Conservation (phyloP, 192 early-diverging fungal species). For the Backusella macrospora region DNA sequence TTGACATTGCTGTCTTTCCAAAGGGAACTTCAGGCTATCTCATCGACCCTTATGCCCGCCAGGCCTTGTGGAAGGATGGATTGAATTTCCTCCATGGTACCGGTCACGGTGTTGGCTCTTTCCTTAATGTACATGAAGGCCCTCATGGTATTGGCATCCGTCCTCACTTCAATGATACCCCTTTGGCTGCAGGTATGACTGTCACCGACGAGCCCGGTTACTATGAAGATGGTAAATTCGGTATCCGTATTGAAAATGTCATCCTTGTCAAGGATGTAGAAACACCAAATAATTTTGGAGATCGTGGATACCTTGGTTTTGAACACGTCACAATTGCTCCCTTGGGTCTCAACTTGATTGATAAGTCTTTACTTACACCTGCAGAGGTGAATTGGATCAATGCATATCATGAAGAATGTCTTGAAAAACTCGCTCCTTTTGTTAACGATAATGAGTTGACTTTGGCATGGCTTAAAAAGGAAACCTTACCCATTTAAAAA, state of each 20-base stretch:
- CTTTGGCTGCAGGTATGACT: conserved; percentile 89
- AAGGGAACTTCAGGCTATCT: conserved; percentile 77
- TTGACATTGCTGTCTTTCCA: conserved; percentile 90
- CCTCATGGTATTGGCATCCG: conserved; percentile 93
- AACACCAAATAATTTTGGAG: conserved; percentile 85
- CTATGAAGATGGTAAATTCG: conserved; percentile 96
- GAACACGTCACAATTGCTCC: conserved; percentile 92
- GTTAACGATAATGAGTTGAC: conserved; percentile 67
- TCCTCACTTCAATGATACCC: conserved; percentile 70
- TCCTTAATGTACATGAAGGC: conserved; percentile 94
- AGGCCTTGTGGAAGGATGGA: conserved; percentile 88
- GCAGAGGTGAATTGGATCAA: conserved; percentile 89
- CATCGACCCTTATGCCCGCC: conserved; percentile 88
- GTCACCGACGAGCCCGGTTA: conserved; percentile 98
- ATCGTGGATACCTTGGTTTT: conserved; percentile 81
- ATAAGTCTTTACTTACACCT: conserved; percentile 65
- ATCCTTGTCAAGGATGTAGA: conserved; percentile 75
- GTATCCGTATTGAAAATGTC: conserved; percentile 97
- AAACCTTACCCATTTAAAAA: conserved; percentile 71
- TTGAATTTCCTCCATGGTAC: conserved; percentile 97
- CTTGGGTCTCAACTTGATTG: conserved; percentile 85
- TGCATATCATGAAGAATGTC: conserved; percentile 75
- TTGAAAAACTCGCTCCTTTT: conserved; percentile 79
- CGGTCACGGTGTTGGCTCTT: conserved; percentile 96
- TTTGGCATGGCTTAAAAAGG: conserved; percentile 82